These are phyloP conservation scores for Candida montana DNA, from an alignment of 805 yeast species.

Conservation along the genomic window DNA sequence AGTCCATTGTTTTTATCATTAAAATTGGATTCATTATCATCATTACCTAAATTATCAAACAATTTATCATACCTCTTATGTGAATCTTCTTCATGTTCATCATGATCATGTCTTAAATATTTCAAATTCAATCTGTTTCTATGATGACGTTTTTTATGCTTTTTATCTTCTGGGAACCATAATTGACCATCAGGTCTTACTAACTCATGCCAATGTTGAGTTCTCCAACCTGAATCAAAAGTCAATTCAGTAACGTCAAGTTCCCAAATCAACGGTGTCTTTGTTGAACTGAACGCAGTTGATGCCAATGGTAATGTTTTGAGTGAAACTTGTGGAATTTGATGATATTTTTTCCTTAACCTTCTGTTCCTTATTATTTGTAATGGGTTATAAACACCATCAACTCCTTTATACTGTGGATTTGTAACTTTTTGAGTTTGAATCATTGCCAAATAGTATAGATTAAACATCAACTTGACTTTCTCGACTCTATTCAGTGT, in stretches of 20 bases:
- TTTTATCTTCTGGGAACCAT: constrained; percentile 41
- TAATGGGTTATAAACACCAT: constrained; percentile 73
- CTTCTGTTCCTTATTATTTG: constrained; percentile 74
- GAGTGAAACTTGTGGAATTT: constrained; percentile 39
- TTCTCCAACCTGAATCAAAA: constrained; percentile 55
- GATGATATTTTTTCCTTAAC: constrained; percentile 46
- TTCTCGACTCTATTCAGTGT: constrained; percentile 44
- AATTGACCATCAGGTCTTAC: constrained; percentile 38
- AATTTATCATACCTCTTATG: constrained; percentile 18
- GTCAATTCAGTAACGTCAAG: constrained; percentile 54
- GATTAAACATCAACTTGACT: constrained; percentile 35
- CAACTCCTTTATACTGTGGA: constrained; percentile 38
- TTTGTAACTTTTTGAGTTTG: constrained; percentile 16
- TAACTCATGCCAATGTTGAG: constrained; percentile 49
- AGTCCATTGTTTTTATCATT: no score
- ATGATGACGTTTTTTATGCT: constrained; percentile 7
- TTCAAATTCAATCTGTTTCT: constrained; percentile 4
- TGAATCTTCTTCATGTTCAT: constrained; percentile 3
- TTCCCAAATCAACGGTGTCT: constrained; percentile 54
- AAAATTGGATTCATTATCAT: no score
- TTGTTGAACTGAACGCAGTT: constrained; percentile 48
- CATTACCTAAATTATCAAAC: constrained; percentile 12
- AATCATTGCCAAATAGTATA: constrained; percentile 21
- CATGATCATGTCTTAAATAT: constrained; percentile 3
- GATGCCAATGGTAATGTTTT: constrained; percentile 59